Percentiles rank a stretch among this genome's conserved stretches.
Conservation (phyloP, 2,329 filamentous ascomycete genomes). For the Alternaria atra region DNA sequence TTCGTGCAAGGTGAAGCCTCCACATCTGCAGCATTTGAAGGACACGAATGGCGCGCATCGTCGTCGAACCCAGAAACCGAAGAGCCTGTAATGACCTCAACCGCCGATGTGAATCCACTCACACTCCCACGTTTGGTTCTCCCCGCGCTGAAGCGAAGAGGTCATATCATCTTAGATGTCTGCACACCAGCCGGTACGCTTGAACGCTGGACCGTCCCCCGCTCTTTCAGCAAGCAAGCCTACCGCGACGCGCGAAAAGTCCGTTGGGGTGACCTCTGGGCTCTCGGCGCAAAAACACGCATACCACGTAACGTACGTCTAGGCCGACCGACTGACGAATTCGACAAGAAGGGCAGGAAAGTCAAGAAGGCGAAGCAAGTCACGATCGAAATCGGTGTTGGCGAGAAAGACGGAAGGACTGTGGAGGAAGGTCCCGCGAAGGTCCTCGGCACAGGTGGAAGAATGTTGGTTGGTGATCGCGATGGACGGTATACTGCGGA, state of each 20-base stretch:
- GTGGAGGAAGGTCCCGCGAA: conserved; percentile 32
- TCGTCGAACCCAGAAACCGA: conserved; percentile 8
- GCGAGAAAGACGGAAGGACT: conserved; percentile 32
- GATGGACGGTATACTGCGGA: conserved; percentile 43
- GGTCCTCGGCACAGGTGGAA: conserved; percentile 24
- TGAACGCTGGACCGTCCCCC: conserved; percentile 93
- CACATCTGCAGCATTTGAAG: conserved; percentile 73
- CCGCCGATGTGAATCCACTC: conserved; percentile 60
- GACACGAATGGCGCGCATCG: conserved; percentile 63
- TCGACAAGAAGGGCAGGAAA: conserved; percentile 52
- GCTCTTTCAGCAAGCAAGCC: conserved; percentile 79
- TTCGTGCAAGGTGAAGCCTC: conserved; percentile 64
- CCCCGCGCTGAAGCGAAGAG: conserved; percentile 83
- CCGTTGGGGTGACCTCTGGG: conserved; percentile 94
- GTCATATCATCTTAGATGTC: conserved; percentile 88
- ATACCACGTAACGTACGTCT: conserved; percentile 68
- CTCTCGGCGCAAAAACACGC: conserved; percentile 89
- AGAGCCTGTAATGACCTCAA: conserved; percentile 40
- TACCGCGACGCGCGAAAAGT: conserved; percentile 94
- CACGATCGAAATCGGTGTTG: conserved; percentile 40
- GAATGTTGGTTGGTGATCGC: conserved; percentile 41
- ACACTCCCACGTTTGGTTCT: conserved; percentile 81
- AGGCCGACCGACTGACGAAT: conserved; percentile 58
- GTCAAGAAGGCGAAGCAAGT: conserved; percentile 44
- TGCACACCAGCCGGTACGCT: conserved; percentile 87